A percentile compares a stretch with the other conserved stretches of the same genome.
Conservation (phyloP, 345 rosid species). For the Ceriops decandra region DNA sequence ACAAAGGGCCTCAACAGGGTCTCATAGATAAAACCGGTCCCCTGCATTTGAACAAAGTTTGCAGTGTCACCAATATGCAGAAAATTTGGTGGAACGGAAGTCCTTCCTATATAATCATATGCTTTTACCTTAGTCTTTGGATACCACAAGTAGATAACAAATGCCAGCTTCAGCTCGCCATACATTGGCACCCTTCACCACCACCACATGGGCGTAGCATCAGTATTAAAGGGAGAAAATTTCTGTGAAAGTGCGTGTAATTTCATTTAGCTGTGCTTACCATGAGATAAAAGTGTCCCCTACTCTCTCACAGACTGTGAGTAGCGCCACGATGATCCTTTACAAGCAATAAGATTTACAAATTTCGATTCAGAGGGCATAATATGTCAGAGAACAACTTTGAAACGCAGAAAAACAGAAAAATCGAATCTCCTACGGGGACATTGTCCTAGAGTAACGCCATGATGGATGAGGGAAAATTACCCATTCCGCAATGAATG, state of each 20-base stretch:
- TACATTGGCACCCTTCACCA: slow-evolving; percentile 43
- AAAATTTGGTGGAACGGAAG: not conserved
- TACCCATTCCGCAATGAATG: not conserved
- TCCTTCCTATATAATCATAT: not conserved
- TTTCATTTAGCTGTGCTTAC: slow-evolving; percentile 32
- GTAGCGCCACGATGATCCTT: slow-evolving; percentile 79
- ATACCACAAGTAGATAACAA: slow-evolving; percentile 43
- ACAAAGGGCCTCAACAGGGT: slow-evolving; percentile 54
- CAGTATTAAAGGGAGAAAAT: not conserved
- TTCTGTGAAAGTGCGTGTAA: too few relatives aligned
- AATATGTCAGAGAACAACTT: too few relatives aligned
- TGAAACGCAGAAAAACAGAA: too few relatives aligned
- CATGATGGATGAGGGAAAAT: not conserved
- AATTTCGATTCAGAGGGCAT: too few relatives aligned
- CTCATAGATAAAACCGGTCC: slow-evolving; percentile 57
- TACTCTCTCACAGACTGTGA: slow-evolving; percentile 65
- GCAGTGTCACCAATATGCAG: not conserved
- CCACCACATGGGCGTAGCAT: not conserved
- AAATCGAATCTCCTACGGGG: not conserved
- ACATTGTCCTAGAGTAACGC: not conserved
- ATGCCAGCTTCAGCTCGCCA: slow-evolving; percentile 40
- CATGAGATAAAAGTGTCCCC: slow-evolving; percentile 65
- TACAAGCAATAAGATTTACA: slow-evolving; percentile 7
- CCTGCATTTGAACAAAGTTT: slow-evolving; percentile 36
- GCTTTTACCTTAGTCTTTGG: slow-evolving; percentile 38